A percentile compares a stretch with the other conserved stretches of the same genome.
These are phyloP conservation scores for Oryza meyeriana DNA, from an alignment of 176 grass and related monocot species.

Conservation along the genomic window DNA sequence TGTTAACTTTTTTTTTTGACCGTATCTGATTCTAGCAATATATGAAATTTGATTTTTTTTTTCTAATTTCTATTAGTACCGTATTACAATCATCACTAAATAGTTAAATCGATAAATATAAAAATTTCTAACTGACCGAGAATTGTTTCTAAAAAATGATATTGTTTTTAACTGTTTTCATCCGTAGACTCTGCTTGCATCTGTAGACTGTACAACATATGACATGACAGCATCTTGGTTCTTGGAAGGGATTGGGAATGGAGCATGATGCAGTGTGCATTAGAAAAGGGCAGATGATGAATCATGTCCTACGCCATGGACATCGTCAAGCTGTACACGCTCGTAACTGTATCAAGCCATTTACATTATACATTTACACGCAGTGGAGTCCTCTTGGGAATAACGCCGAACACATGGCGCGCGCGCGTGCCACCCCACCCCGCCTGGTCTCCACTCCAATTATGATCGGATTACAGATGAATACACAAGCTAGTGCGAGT, in stretches of 20 bases:
- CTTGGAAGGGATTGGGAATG: neutral
- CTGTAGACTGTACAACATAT: neutral
- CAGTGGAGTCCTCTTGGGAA: neutral
- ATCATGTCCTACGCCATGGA: neutral
- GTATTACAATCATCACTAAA: too few species aligned
- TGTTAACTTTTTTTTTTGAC: too few species aligned
- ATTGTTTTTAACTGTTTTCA: too few species aligned
- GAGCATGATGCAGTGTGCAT: neutral
- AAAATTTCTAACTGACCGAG: too few species aligned
- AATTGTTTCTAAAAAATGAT: too few species aligned
- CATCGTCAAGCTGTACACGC: neutral
- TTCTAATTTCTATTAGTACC: too few species aligned
- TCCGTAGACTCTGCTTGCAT: neutral
- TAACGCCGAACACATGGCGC: constrained; percentile 26
- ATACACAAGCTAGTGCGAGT: neutral
- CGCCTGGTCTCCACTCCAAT: neutral
- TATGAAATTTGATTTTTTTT: too few species aligned
- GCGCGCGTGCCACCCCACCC: neutral
- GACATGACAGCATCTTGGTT: neutral
- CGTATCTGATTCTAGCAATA: too few species aligned
- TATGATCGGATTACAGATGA: neutral
- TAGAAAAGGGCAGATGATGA: too few species aligned
- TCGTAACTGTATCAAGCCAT: neutral
- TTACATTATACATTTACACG: neutral
- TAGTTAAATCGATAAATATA: too few species aligned